These are phyloP conservation scores for Akanthomyces muscarius DNA, from an alignment of 2,329 filamentous ascomycete species.

Conservation along the genomic window DNA sequence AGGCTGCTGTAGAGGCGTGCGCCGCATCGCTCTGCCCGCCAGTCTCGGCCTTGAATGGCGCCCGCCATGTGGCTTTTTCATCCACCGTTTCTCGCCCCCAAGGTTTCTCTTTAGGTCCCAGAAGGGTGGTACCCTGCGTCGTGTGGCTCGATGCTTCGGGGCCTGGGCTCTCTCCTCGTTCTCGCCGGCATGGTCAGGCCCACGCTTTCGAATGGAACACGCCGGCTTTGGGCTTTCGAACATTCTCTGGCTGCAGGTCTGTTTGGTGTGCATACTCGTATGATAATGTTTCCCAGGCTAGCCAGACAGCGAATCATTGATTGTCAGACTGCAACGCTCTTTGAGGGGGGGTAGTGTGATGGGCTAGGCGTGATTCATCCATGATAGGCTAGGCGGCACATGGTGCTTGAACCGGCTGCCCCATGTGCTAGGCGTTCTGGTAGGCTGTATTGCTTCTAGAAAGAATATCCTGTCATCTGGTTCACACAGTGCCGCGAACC, in stretches of 20 bases:
- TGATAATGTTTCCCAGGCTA: neutral
- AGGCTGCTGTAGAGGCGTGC: neutral
- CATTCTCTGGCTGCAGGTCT: neutral
- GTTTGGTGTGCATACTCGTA: neutral
- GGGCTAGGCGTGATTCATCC: neutral
- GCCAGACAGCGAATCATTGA: neutral
- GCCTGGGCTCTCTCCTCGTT: neutral
- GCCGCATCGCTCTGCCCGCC: neutral
- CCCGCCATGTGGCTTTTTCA: constrained; percentile 8
- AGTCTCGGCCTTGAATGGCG: constrained; percentile 12
- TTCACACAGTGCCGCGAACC: neutral
- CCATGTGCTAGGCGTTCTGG: neutral
- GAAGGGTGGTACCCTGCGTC: neutral
- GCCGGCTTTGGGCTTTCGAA: neutral
- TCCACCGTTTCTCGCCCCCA: constrained; percentile 8
- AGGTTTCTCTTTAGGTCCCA: neutral
- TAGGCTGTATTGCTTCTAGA: constrained; percentile 2
- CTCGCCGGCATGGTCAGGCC: no score
- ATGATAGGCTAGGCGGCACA: neutral
- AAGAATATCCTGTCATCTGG: neutral
- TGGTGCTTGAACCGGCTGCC: neutral
- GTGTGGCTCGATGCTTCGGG: neutral
- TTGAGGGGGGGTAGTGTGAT: neutral
- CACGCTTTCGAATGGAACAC: neutral
- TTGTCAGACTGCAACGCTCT: neutral